phyloP scores from a whole-genome alignment of 2,329 filamentous ascomycete genomes.

The Pyricularia sp. region DNA sequence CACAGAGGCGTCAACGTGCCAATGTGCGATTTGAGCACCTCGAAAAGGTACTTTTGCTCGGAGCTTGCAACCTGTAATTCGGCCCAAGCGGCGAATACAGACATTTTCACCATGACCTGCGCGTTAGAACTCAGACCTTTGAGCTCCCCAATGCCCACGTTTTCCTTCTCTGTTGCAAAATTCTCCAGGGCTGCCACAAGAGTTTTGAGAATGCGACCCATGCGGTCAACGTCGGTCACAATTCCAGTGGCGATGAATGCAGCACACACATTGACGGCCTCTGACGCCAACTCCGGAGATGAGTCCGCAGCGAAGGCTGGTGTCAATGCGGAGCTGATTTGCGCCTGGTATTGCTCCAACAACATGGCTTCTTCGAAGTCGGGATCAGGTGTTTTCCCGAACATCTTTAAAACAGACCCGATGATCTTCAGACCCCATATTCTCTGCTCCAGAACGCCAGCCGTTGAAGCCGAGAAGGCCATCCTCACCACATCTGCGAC shows the following conservation, averaged over 20 bases:
- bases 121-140: constrained; percentile 90
- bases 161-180: constrained; percentile 70
- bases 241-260: constrained; percentile 95
- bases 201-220: constrained; percentile 94
- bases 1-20: constrained; percentile 82
- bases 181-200: constrained; percentile 84
- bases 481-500: constrained; percentile 91
- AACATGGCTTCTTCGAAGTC: constrained; percentile 96
- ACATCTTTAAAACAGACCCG: constrained; percentile 86
- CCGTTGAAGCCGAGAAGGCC: constrained; percentile 94
- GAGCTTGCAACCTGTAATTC: constrained; percentile 90
- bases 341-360: constrained; percentile 94
- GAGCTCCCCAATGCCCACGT: constrained; percentile 81
- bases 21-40: constrained; percentile 83
- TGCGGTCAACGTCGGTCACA: constrained; percentile 93
- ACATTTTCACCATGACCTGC: constrained; percentile 96
- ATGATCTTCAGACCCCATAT: constrained; percentile 91
- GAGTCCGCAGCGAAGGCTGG: constrained; percentile 94
- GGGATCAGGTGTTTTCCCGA: constrained; percentile 87
- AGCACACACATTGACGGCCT: constrained; percentile 95
- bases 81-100: constrained; percentile 93
- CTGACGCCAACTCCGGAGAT: constrained; percentile 86
- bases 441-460: constrained; percentile 76
- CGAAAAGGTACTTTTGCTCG: constrained; percentile 77
- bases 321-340: constrained; percentile 92